Evolutionary conservation across 306 rosid species (phyloP), one percentile per base, ranked within the genome.

Genomic region (Elaeagnus macrophylla): DNA sequence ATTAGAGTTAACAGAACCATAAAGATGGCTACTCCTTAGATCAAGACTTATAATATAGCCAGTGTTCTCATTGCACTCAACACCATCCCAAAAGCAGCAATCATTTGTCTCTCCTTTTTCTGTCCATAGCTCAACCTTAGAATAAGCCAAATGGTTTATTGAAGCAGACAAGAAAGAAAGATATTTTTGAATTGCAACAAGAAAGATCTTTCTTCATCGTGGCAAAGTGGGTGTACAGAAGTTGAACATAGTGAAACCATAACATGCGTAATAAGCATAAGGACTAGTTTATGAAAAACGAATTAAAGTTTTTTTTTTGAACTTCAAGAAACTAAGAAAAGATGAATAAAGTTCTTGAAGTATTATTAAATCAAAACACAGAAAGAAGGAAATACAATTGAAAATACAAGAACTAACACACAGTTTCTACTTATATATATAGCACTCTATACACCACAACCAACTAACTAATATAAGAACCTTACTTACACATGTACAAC

Each of bases 71-170:
- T 56, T 62, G 15, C 70, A 63, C 45, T 48, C 17, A 7, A 65
- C 16, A 2, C 51, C 63, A 11, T 39, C 51, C 63, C 70, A 65
- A 7, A 50, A 55, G 51, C 70, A 65, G 36, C 63, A 65, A 7
- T 10, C 49, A 49, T 40, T 56, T 1, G 13, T 47, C 1, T 7
- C 42, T n/a, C 49, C 51, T 8, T 49, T 15, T 39, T 19, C 13
- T 38, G 55, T 56, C 62, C 69, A 65, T 1, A 49, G 38, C 3
- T 18, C 46, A 41, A 54, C 25, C 55, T 54, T 64, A 1, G 61
- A 40, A 45, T 64, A 64, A 17, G 49, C 68, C 37, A 3, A 38
- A 0, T 0, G 5, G 7, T 6, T 12, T 4, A 0, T 0, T 0
- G 61, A 54, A 37, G 40, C 50, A 38, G 12, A 19, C 39, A 7